Base-by-base conservation (phyloP, 176 grass and related monocot species). In the Rhynchospora pubera region DNA sequence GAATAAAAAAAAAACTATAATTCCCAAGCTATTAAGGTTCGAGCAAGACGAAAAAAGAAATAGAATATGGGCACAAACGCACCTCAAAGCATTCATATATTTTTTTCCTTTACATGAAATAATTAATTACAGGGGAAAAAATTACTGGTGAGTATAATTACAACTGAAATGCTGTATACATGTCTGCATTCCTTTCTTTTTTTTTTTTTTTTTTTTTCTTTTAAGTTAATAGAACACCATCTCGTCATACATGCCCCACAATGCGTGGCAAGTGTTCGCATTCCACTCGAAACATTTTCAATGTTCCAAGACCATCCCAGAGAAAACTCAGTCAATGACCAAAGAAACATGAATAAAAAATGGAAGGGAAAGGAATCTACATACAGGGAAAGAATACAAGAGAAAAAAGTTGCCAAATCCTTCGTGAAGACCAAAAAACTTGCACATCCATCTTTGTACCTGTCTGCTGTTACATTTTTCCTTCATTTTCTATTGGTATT, bases 361-460 rank as follows among this genome's bases (percentile, higher is more conserved):
- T 59, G 75, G 72, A 64, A 74, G 82, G 67, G 84, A 70, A 70
- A 60, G 32, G 82, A n/a, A 57, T 82, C 84, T 83, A 93, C 76
- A 65, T 74, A 83, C n/a, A 65, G 28, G 52, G 81, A 79, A 44
- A 57, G 9, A 78, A 77, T 53, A 47, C 11, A 44, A 39, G 66
- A 48, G 4, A 75, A 28, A 51, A 61, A 42, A 50, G 64, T 16
- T 65, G 4, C 51, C 60, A 16, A 22, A 77, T 46, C 59, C 56
- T 65, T 68, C 39, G 18, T 24, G 30, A 59, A 51, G 16, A 34
- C 30, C 47, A 28, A 81, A 39, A 2, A 61, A 22, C 66, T 83
- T 83, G 70, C 70, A 46, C 74, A 83, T 85, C 57, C 92, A 89
- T 91, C 88, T 86, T 78, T 87, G 91, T 77, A 57, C 57, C 59